These are phyloP conservation scores for Fusarium poae DNA, from an alignment of 2,329 filamentous ascomycete species.

Conservation along the genomic window DNA sequence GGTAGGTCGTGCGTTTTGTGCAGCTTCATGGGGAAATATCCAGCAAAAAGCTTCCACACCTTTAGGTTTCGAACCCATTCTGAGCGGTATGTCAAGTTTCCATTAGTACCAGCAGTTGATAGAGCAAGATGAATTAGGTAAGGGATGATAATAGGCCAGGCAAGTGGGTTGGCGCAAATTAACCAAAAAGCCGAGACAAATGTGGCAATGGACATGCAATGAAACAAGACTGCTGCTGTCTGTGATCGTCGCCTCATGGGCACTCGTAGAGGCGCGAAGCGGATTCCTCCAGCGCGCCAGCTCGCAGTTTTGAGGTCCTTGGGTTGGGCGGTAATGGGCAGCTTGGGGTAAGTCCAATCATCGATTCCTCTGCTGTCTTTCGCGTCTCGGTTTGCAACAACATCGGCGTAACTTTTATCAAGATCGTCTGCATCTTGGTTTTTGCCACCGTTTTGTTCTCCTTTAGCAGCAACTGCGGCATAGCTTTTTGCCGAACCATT, in stretches of 20 bases:
- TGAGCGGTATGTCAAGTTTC: conserved; percentile 79
- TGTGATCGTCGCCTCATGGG: conserved; percentile 79
- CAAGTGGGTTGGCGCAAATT: conserved; percentile 89
- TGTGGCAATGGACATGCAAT: conserved; percentile 78
- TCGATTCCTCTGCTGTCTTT: conserved; percentile 24
- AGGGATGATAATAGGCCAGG: conserved; percentile 82
- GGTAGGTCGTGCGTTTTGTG: conserved; percentile 86
- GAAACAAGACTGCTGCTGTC: conserved; percentile 81
- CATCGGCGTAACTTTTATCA: conserved; percentile 44
- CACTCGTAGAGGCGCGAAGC: conserved; percentile 85
- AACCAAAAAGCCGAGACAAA: conserved; percentile 88
- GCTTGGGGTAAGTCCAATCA: conserved; percentile 48
- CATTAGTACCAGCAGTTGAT: conserved; percentile 81
- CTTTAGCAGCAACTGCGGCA: conserved; percentile 25
- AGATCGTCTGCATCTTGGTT: conserved; percentile 1
- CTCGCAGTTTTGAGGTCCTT: conserved; percentile 48
- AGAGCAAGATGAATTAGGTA: conserved; percentile 89
- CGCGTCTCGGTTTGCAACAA: conserved; percentile 27
- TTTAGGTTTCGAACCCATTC: conserved; percentile 78
- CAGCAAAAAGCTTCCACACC: conserved; percentile 90
- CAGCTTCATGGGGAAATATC: conserved; percentile 89
- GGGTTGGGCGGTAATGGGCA: conserved; percentile 41
- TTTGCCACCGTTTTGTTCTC: conserved; percentile 13
- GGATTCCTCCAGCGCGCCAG: conserved; percentile 68
- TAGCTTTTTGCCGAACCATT: conserved; percentile 21